Conservation (phyloP, 495 filamentous ascomycete species). For the Penicillium egyptiacum region DNA sequence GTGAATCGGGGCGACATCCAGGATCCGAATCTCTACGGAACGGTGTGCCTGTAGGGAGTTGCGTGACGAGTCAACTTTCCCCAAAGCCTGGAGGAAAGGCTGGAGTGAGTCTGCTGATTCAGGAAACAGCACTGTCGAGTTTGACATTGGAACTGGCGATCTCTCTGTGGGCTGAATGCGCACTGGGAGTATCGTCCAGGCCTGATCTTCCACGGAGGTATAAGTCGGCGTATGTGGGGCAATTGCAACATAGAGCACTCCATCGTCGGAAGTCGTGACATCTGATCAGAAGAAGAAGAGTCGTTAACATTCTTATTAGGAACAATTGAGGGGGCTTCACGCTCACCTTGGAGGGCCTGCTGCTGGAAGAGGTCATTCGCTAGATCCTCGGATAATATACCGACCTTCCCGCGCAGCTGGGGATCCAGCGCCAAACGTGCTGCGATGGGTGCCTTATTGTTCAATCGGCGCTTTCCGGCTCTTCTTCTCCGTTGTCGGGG, state of each 20-base stretch:
- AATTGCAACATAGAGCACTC: slow-evolving; percentile 68
- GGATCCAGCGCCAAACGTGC: slow-evolving; percentile 72
- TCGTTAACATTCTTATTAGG: slow-evolving; percentile 3
- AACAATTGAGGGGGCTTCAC: background rate
- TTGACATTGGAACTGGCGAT: slow-evolving; percentile 71
- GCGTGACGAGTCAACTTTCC: slow-evolving; percentile 56
- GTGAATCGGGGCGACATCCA: slow-evolving; percentile 76
- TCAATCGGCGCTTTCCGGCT: slow-evolving; percentile 39
- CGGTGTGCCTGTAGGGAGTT: slow-evolving; percentile 55
- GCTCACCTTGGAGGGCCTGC: slow-evolving; percentile 40
- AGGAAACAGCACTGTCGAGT: slow-evolving; percentile 81
- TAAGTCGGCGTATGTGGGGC: slow-evolving; percentile 73
- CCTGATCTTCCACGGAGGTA: slow-evolving; percentile 56
- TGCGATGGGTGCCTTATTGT: slow-evolving; percentile 58
- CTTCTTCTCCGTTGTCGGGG: slow-evolving; percentile 42
- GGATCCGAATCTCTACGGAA: slow-evolving; percentile 74
- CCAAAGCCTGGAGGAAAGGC: slow-evolving; percentile 64
- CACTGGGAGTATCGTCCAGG: slow-evolving; percentile 87
- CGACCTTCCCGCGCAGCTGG: slow-evolving; percentile 83
- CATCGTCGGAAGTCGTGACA: slow-evolving; percentile 26
- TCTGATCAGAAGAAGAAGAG: slow-evolving; percentile 8
- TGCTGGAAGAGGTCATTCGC: slow-evolving; percentile 77
- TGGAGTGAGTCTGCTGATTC: slow-evolving; percentile 75
- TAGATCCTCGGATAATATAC: slow-evolving; percentile 82
- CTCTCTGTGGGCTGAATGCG: slow-evolving; percentile 63